These are phyloP conservation scores for Salicornia ramosissima DNA, from an alignment of 148 eudicot species.

Conservation along the genomic window DNA sequence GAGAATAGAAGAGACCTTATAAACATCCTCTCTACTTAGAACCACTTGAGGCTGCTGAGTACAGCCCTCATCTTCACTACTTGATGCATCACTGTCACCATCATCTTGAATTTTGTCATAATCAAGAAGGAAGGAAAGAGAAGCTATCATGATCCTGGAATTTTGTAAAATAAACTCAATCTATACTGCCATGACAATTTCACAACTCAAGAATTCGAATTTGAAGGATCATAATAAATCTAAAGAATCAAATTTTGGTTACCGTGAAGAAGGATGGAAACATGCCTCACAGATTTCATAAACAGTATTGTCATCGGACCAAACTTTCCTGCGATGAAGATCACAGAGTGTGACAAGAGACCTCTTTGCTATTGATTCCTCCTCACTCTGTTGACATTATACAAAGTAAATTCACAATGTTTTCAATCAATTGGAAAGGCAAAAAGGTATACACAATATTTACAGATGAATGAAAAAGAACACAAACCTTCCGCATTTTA, in stretches of 20 bases:
- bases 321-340: constrained; percentile 88
- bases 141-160: constrained; percentile 85
- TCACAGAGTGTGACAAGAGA: constrained; percentile 73
- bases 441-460: neutral
- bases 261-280: constrained; percentile 84
- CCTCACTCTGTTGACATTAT: constrained; percentile 72
- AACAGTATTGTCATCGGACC: constrained; percentile 92
- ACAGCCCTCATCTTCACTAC: constrained; percentile 71
- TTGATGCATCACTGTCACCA: constrained; percentile 76
- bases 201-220: constrained; percentile 1
- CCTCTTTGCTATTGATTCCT: constrained; percentile 78
- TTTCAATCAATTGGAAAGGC: neutral
- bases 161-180: neutral
- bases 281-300: constrained; percentile 85
- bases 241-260: neutral
- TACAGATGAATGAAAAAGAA: neutral
- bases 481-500: constrained; percentile 64
- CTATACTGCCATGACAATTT: neutral
- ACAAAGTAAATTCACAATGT: neutral
- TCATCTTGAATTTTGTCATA: constrained; percentile 80
- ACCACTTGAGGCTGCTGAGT: constrained; percentile 57
- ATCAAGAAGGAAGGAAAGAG: constrained; percentile 87
- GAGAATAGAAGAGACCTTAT: constrained; percentile 56
- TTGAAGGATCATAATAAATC: neutral
- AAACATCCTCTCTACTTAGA: constrained; percentile 67